Evolutionary conservation across 176 grass and related monocot species (phyloP).

Genomic region (Cenchrus americanus): DNA sequence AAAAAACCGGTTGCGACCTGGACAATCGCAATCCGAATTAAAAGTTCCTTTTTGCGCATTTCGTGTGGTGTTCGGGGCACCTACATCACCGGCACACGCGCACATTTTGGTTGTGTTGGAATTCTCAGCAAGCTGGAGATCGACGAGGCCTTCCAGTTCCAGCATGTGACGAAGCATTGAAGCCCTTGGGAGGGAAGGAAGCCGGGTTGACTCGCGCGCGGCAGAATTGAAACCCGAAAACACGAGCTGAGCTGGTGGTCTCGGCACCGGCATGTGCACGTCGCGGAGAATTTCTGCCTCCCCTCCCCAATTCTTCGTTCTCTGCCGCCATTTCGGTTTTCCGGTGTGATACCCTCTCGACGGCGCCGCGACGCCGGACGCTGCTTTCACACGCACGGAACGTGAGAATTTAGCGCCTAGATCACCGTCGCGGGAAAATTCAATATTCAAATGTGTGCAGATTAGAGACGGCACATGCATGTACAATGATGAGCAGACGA

Average conservation of each 20-base stretch:
- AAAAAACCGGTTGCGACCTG: too few relatives aligned
- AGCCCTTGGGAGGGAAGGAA: too few relatives aligned
- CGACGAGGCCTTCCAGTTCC: not conserved
- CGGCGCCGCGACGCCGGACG: not conserved
- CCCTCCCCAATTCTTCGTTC: not conserved
- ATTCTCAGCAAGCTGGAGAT: not conserved
- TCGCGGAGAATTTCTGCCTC: constrained; percentile 1
- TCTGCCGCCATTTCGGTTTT: not conserved
- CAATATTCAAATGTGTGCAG: not conserved
- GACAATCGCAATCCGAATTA: too few relatives aligned
- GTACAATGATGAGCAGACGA: not conserved
- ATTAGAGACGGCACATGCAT: constrained; percentile 30
- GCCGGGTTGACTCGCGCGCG: constrained; percentile 1
- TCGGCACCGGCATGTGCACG: constrained; percentile 11
- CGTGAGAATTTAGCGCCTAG: not conserved
- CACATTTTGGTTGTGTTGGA: constrained; percentile 14
- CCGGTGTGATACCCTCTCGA: not conserved
- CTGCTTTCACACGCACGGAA: constrained; percentile 26
- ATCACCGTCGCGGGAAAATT: not conserved
- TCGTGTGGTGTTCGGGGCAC: not conserved
- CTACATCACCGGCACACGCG: not conserved
- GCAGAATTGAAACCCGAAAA: not conserved
- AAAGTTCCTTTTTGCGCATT: not conserved
- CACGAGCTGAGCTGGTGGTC: not conserved
- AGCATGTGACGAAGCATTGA: constrained; percentile 28